A percentile compares a stretch with the other conserved stretches of the same genome.
Evolutionary conservation across 1,139 yeast species (phyloP).

Genomic region (Yamadazyma triangularis): DNA sequence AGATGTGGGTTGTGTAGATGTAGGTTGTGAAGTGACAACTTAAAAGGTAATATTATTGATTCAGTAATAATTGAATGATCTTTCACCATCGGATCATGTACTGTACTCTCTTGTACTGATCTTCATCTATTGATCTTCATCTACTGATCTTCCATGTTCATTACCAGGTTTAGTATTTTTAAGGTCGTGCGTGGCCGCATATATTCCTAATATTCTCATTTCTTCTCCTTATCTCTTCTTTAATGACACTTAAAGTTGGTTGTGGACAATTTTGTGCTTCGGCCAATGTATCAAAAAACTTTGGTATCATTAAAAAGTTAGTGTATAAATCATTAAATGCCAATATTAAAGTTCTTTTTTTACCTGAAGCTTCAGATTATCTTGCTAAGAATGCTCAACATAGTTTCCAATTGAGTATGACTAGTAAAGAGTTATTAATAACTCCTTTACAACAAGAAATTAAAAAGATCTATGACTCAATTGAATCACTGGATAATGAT

Average conservation of each 20-base stretch:
- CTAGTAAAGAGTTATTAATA: slow-evolving; percentile 50
- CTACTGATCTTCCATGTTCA: no score
- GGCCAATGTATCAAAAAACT: slow-evolving; percentile 55
- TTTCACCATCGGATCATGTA: no score
- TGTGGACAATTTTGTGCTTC: slow-evolving; percentile 87
- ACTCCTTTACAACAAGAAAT: slow-evolving; percentile 47
- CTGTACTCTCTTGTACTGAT: no score
- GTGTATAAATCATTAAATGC: slow-evolving; percentile 57
- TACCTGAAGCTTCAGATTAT: slow-evolving; percentile 94
- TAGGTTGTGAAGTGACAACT: no score
- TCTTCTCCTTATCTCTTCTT: background rate
- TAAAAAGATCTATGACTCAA: slow-evolving; percentile 10
- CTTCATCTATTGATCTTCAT: no score
- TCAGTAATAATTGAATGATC: no score
- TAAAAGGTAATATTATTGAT: no score
- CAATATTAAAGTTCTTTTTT: slow-evolving; percentile 63
- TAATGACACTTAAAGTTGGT: slow-evolving; percentile 43
- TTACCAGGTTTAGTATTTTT: no score
- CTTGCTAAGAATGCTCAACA: slow-evolving; percentile 67
- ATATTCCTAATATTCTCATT: no score
- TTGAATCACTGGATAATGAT: slow-evolving; percentile 7
- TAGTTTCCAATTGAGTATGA: slow-evolving; percentile 53
- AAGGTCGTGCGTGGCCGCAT: no score
- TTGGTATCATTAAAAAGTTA: slow-evolving; percentile 51
- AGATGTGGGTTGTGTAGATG: no score